These are phyloP conservation scores for Bertia moriformis DNA, from an alignment of 2,329 filamentous ascomycete species.

Conservation along the genomic window DNA sequence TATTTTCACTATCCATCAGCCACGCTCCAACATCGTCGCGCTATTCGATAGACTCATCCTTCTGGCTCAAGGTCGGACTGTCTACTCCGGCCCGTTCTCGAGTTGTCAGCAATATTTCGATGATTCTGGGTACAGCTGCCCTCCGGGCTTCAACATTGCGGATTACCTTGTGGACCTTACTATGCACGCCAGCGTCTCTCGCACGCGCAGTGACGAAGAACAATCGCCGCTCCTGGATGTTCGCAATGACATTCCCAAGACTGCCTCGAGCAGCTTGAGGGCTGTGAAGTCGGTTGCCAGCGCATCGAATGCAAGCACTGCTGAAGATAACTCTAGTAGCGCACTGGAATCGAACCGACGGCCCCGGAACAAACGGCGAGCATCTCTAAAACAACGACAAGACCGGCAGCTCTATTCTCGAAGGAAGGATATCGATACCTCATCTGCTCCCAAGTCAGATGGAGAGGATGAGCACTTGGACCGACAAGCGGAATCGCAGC, in stretches of 20 bases:
- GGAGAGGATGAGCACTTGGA: constrained; percentile 30
- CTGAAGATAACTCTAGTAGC: constrained; percentile 26
- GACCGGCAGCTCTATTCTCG: constrained; percentile 83
- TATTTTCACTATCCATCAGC: constrained; percentile 96
- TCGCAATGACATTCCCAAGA: constrained; percentile 40
- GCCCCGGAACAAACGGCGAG: constrained; percentile 9
- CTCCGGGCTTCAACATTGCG: constrained; percentile 94
- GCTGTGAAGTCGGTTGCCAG: constrained; percentile 86
- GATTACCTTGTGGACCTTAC: constrained; percentile 95
- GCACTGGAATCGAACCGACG: constrained; percentile 40
- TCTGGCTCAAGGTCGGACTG: constrained; percentile 73
- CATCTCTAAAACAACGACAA: constrained; percentile 74
- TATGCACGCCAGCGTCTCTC: constrained; percentile 70
- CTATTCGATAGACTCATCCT: constrained; percentile 90
- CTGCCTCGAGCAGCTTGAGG: constrained; percentile 72
- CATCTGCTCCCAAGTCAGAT: constrained; percentile 34
- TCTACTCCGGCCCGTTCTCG: constrained; percentile 83
- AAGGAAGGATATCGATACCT: constrained; percentile 49
- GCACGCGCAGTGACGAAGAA: constrained; percentile 42
- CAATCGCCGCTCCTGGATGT: constrained; percentile 8
- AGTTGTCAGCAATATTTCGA: constrained; percentile 90
- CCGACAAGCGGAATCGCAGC: constrained; percentile 18
- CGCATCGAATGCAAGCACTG: constrained; percentile 60
- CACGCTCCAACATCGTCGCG: constrained; percentile 93
- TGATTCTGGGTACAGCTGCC: constrained; percentile 78